Evolutionary conservation across 805 yeast genomes (phyloP), one percentile per base, ranked within the genome.

Genomic region (Middelhovenomyces tepae): DNA sequence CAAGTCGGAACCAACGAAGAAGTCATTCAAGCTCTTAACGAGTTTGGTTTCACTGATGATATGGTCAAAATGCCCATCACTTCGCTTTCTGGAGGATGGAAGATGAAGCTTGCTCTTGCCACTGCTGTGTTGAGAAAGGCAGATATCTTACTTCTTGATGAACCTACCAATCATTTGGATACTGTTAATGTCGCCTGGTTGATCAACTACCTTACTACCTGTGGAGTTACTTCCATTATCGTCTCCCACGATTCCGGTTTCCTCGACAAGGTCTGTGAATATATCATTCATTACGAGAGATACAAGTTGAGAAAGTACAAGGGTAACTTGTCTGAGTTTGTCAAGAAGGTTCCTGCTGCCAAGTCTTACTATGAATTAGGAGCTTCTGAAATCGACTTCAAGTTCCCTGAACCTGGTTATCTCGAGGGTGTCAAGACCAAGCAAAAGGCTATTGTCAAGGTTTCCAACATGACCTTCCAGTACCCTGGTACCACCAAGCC

Each of bases 361-460:
- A 82, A 86, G 74, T 79, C 97, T 54, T 91, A 91, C 81, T 86
- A 85, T 74, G 97, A 89, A 73, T 76, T 91, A 59, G 95, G 95
- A 62, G 96, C 96, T 59, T 89, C 98, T 51, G 96, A 85, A 62
- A 68, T 87, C 57, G 94, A 87, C 70, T 91, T 91, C 80, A 65
- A 59, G 53, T 91, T 91, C 96, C 98, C 98, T 65, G 96, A 83
- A 71, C 98, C 98, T 68, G 98, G 98, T 83, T 89, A 80, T 94
- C 78, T 91, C 61, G 97, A 91, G 77, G 98, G 98, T 84, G 98
- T 91, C 59, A 91, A 91, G 86, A 91, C 98, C 62, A 91, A 91
- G 76, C 97, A 89, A 73, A 89, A 89, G 75, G 98, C 98, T 62
- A 91, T 91, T 68, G 97, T 91, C 60, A 91, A 91, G 78, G 97